These are phyloP conservation scores for Yarrowia sp. DNA, from an alignment of 805 yeast species.

Conservation along the genomic window DNA sequence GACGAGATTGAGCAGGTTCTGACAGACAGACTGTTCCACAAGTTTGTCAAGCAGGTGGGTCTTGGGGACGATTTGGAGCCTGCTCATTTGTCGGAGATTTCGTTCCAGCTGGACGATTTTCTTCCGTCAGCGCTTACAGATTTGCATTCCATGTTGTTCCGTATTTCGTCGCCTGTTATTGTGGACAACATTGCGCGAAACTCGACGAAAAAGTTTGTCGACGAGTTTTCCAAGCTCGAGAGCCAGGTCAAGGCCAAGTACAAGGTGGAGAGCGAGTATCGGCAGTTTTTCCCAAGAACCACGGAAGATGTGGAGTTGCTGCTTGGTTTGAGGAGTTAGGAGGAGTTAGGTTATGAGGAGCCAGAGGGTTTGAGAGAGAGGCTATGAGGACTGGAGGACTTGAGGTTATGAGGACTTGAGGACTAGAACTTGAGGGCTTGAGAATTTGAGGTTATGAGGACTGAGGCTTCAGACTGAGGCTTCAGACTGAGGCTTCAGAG, in stretches of 20 bases:
- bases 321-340: conserved; percentile 27
- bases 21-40: conserved; percentile 32
- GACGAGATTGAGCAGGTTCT: conserved; percentile 34
- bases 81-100: conserved; percentile 28
- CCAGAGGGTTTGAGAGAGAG: too few species aligned
- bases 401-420: too few species aligned
- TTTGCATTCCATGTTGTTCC: conserved; percentile 33
- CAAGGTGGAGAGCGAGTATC: conserved; percentile 28
- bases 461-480: too few species aligned
- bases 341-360: too few species aligned
- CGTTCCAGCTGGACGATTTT: conserved; percentile 37
- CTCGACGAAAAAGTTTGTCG: conserved; percentile 37
- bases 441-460: too few species aligned
- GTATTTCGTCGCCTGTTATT: conserved; percentile 38
- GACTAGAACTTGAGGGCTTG: too few species aligned
- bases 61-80: conserved; percentile 21
- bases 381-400: too few species aligned
- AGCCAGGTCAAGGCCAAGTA: conserved; percentile 32
- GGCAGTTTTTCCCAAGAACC: conserved; percentile 34
- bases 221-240: conserved; percentile 36
- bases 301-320: conserved; percentile 34
- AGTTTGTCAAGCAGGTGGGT: conserved; percentile 1
- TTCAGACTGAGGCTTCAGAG: too few species aligned
- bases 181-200: conserved; percentile 35
- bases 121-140: conserved; percentile 39